Percentiles rank a stretch among this genome's conserved stretches.
Evolutionary conservation across 2,329 filamentous ascomycete species (phyloP).

Genomic region (Ceratocystis albifundus): DNA sequence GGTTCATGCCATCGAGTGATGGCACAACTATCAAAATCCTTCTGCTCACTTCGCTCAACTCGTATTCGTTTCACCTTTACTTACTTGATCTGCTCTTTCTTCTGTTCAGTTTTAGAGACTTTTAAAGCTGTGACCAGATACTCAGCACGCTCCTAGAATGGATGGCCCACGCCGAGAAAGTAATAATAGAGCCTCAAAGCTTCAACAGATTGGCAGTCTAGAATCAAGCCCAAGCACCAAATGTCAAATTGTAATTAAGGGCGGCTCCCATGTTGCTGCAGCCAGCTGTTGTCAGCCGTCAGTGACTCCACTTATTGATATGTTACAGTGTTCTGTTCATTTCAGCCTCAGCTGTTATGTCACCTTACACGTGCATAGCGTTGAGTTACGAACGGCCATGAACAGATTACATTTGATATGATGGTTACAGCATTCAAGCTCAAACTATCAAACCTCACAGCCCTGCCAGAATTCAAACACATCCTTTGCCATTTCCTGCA

Average conservation of each 20-base stretch:
- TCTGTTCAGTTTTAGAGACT: neutral
- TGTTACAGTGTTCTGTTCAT: too few relatives aligned
- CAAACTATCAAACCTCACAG: neutral
- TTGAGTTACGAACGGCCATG: too few relatives aligned
- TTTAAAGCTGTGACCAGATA: neutral
- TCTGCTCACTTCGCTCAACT: neutral
- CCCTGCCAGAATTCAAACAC: neutral
- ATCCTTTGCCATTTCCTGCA: neutral
- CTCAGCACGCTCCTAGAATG: neutral
- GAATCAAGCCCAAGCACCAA: neutral
- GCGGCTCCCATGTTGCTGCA: neutral
- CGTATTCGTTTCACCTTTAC: too few relatives aligned
- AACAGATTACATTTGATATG: neutral
- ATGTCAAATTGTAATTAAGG: neutral
- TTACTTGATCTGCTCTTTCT: neutral
- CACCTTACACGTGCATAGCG: too few relatives aligned
- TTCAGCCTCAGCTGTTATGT: too few relatives aligned
- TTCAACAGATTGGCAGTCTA: neutral
- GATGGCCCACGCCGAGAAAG: neutral
- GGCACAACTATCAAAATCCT: neutral
- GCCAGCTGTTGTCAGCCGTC: neutral
- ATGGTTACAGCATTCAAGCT: neutral
- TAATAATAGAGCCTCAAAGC: constrained; percentile 5
- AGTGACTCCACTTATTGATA: neutral
- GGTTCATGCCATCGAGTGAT: neutral